Conservation (phyloP, 768 basidiomycete genomes). For the Lentinus tigrinus region DNA sequence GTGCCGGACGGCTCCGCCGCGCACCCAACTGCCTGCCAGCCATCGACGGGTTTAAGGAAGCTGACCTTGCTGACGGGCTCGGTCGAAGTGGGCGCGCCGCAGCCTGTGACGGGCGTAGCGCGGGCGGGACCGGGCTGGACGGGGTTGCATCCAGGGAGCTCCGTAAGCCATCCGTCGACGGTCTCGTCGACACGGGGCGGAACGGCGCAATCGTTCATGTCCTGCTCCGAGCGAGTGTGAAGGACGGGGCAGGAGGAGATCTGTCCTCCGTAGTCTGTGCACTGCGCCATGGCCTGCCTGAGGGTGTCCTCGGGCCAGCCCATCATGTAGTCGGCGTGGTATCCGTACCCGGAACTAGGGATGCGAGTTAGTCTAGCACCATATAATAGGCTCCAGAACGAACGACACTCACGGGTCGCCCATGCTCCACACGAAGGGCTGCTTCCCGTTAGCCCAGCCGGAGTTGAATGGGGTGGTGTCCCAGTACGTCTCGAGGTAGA, state of each 20-base stretch:
- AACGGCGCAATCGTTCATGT: slow-evolving; percentile 2
- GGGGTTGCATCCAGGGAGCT: background rate
- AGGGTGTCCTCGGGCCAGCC: slow-evolving; percentile 44
- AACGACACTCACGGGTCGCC: slow-evolving; percentile 33
- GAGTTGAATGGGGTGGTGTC: slow-evolving; percentile 25
- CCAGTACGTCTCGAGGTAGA: slow-evolving; percentile 42
- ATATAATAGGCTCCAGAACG: background rate
- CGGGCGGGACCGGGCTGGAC: background rate
- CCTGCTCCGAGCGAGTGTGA: background rate
- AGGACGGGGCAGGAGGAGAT: slow-evolving; percentile 1
- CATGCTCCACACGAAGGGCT: slow-evolving; percentile 39
- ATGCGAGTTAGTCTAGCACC: background rate
- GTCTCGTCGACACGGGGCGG: background rate
- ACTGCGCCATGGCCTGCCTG: slow-evolving; percentile 34
- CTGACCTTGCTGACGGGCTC: background rate
- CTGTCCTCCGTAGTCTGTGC: slow-evolving; percentile 15
- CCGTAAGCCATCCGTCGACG: background rate
- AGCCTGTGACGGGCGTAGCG: background rate
- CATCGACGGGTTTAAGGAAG: background rate
- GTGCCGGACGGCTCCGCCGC: background rate
- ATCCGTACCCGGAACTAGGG: slow-evolving; percentile 36
- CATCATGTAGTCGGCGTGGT: slow-evolving; percentile 38
- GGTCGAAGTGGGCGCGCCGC: background rate
- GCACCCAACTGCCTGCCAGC: background rate
- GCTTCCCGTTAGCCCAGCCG: slow-evolving; percentile 23